Evolutionary conservation across 1,139 yeast species (phyloP).

Genomic region (Pneumocystis jirovecii): DNA sequence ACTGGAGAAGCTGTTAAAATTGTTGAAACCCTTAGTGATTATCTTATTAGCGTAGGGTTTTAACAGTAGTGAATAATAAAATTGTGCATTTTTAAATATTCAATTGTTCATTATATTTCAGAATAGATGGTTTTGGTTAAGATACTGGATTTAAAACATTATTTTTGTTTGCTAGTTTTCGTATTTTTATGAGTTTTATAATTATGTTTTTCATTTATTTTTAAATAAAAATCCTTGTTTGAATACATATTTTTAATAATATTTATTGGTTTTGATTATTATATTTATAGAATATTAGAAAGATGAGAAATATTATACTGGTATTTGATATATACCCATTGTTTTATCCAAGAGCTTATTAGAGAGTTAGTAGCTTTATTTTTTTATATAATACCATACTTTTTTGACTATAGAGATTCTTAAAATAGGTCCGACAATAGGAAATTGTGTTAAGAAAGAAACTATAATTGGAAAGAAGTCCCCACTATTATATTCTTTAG

Average conservation of each 20-base stretch:
- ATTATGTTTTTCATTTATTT: neutral
- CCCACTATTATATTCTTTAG: slow-evolving; percentile 7
- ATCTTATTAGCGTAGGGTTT: slow-evolving; percentile 74
- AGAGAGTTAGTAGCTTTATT: slow-evolving; percentile 1
- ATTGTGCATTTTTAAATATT: neutral
- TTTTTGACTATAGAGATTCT: slow-evolving; percentile 79
- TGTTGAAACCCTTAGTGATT: slow-evolving; percentile 90
- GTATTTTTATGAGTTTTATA: neutral
- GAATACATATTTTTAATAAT: neutral
- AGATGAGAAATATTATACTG: neutral
- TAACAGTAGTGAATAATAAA: slow-evolving; percentile 22
- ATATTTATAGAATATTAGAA: neutral
- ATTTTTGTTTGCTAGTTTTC: neutral
- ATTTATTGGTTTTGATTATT: neutral
- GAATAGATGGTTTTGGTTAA: neutral
- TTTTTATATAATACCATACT: slow-evolving; percentile 19
- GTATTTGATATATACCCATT: neutral
- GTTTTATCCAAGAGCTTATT: slow-evolving; percentile 7
- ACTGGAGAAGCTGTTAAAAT: slow-evolving; percentile 92
- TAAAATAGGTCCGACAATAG: slow-evolving; percentile 72
- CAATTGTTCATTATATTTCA: neutral
- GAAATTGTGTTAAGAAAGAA: slow-evolving; percentile 77
- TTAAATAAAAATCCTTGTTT: neutral
- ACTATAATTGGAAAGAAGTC: slow-evolving; percentile 82
- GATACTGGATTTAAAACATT: neutral